Evolutionary conservation across 2,329 filamentous ascomycete genomes (phyloP).

Genomic region (Teratosphaeria destructans): DNA sequence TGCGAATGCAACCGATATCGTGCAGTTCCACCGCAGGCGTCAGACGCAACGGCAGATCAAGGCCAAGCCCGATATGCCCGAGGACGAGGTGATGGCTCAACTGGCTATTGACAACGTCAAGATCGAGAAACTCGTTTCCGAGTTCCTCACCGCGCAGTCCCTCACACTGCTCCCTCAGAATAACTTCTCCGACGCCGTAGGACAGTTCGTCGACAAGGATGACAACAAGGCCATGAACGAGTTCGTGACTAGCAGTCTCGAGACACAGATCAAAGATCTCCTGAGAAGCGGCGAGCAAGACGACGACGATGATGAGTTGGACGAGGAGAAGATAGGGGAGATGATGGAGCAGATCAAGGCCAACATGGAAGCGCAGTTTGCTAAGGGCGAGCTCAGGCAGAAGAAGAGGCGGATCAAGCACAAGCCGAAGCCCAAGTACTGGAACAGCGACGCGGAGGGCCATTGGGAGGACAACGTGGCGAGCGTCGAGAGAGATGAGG

Average conservation of each 20-base stretch:
- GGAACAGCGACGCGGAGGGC: constrained; percentile 86
- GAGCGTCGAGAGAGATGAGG: constrained; percentile 46
- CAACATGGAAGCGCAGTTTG: constrained; percentile 62
- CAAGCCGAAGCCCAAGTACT: constrained; percentile 63
- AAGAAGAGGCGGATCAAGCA: constrained; percentile 32
- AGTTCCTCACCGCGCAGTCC: constrained; percentile 78
- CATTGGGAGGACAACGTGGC: constrained; percentile 72
- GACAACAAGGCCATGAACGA: constrained; percentile 76
- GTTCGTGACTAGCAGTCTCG: constrained; percentile 36
- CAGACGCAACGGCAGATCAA: constrained; percentile 40
- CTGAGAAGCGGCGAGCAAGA: constrained; percentile 48
- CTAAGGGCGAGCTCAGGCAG: constrained; percentile 50
- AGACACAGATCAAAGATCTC: constrained; percentile 33
- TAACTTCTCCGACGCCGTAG: constrained; percentile 84
- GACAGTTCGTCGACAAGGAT: constrained; percentile 87
- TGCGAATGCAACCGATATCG: constrained; percentile 86
- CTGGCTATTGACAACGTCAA: constrained; percentile 63
- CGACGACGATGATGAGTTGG: constrained; percentile 57
- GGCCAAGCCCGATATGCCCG: constrained; percentile 48
- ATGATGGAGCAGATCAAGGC: constrained; percentile 46
- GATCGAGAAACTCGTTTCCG: constrained; percentile 77
- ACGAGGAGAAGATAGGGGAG: constrained; percentile 58
- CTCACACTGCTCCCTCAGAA: constrained; percentile 89
- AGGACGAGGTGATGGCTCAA: constrained; percentile 51
- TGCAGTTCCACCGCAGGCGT: constrained; percentile 89